These are phyloP conservation scores for Thinopyrum obtusiflorum DNA, from an alignment of 202 grass and related monocot species.

Conservation along the genomic window DNA sequence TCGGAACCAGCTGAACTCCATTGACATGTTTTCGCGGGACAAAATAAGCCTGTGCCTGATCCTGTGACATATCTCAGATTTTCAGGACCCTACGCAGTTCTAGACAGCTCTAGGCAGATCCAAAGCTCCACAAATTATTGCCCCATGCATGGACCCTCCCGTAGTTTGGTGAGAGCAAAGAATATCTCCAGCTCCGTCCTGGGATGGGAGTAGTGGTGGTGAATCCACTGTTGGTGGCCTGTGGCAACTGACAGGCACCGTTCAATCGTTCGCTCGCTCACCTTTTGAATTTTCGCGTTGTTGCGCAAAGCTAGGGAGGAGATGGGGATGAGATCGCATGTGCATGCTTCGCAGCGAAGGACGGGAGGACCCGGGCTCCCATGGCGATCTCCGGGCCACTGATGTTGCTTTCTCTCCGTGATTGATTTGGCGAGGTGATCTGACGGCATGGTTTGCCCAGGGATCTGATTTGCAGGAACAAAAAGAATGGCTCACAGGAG, in stretches of 20 bases:
- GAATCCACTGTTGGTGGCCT: slow-evolving; percentile 35
- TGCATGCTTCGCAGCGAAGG: slow-evolving; percentile 14
- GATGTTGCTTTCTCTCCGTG: not conserved
- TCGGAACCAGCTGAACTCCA: not conserved
- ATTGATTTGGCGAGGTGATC: slow-evolving; percentile 24
- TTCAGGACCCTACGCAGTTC: not conserved
- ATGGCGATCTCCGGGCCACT: slow-evolving; percentile 15
- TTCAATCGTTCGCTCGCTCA: not conserved
- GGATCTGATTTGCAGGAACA: slow-evolving; percentile 14
- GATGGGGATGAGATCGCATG: slow-evolving; percentile 37
- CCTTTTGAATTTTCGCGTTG: not conserved
- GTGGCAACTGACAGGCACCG: not conserved
- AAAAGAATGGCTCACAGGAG: slow-evolving; percentile 36
- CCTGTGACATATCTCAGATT: not conserved
- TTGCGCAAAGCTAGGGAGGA: not conserved
- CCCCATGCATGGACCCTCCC: not conserved
- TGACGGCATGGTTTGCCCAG: not conserved
- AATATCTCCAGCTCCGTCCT: slow-evolving; percentile 5
- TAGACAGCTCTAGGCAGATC: slow-evolving; percentile 6
- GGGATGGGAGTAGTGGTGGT: not conserved
- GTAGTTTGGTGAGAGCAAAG: not conserved
- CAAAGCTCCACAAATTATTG: slow-evolving; percentile 18
- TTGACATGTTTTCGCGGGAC: not conserved
- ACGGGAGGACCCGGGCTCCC: not conserved
- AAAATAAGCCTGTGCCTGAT: not conserved